Evolutionary conservation across 176 grass and related monocot genomes (phyloP).

Genomic region (Musa acuminata): DNA sequence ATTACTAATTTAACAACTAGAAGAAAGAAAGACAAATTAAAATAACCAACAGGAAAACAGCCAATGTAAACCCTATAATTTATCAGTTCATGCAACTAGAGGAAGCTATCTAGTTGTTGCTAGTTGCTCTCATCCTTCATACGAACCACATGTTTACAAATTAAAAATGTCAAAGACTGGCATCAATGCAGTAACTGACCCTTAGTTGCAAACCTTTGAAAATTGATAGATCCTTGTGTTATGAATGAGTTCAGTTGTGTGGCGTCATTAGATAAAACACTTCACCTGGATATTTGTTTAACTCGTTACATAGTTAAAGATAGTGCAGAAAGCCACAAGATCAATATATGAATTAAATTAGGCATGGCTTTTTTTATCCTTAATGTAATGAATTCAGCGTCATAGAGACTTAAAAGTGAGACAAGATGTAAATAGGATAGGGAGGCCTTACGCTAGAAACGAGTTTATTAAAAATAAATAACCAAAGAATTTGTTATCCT

Average conservation of each 20-base stretch:
- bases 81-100: neutral
- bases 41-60: constrained; percentile 1
- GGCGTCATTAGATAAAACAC: too few relatives aligned
- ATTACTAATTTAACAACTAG: neutral
- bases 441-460: too few relatives aligned
- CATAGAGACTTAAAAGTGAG: too few relatives aligned
- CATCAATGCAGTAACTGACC: neutral
- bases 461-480: too few relatives aligned
- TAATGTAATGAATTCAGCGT: too few relatives aligned
- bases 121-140: neutral
- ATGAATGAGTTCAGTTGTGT: too few relatives aligned
- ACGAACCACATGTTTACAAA: neutral
- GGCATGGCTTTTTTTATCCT: neutral
- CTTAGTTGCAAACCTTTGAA: neutral
- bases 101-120: neutral
- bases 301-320: neutral
- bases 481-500: too few relatives aligned
- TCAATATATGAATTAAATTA: neutral
- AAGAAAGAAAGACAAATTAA: neutral
- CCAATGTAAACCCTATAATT: neutral
- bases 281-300: neutral
- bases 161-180: neutral
- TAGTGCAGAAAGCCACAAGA: neutral
- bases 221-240: neutral
- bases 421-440: too few relatives aligned